These are phyloP conservation scores for Fusarium zealandicum DNA, from an alignment of 2,329 filamentous ascomycete genomes.

Conservation along the genomic window DNA sequence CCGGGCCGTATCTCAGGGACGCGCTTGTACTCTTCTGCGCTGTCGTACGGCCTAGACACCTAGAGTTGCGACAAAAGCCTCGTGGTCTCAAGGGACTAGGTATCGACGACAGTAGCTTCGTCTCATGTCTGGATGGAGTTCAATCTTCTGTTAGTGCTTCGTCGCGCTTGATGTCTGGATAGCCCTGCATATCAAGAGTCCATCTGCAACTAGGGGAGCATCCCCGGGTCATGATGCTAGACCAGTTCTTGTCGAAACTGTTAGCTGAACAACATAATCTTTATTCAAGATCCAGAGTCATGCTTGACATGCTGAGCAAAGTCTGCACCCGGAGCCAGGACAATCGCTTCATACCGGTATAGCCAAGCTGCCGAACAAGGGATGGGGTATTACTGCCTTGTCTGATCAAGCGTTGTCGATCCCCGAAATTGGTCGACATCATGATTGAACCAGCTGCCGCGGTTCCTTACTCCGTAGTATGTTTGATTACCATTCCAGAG, in stretches of 20 bases:
- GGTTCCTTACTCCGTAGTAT: background rate
- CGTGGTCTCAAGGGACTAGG: background rate
- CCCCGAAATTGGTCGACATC: background rate
- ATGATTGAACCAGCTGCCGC: conserved; percentile 1
- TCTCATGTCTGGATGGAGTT: background rate
- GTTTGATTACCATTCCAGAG: background rate
- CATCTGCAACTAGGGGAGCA: background rate
- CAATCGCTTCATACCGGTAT: background rate
- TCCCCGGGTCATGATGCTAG: background rate
- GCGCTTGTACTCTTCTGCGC: background rate
- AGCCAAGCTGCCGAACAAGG: background rate
- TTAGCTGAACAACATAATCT: background rate
- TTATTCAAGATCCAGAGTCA: background rate
- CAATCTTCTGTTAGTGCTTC: background rate
- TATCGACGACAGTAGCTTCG: background rate
- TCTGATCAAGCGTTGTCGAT: background rate
- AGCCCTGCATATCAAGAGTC: background rate
- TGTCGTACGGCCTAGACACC: background rate
- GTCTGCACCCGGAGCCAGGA: too few relatives aligned
- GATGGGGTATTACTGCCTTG: too few relatives aligned
- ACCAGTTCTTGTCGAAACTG: background rate
- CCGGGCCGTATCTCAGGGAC: background rate
- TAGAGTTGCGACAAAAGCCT: background rate
- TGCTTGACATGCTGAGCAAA: background rate
- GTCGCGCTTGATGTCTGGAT: conserved; percentile 3